Percentiles rank a stretch among this genome's conserved stretches.
phyloP scores from a whole-genome alignment of 495 filamentous ascomycete genomes.

The Aspergillus leporis region DNA sequence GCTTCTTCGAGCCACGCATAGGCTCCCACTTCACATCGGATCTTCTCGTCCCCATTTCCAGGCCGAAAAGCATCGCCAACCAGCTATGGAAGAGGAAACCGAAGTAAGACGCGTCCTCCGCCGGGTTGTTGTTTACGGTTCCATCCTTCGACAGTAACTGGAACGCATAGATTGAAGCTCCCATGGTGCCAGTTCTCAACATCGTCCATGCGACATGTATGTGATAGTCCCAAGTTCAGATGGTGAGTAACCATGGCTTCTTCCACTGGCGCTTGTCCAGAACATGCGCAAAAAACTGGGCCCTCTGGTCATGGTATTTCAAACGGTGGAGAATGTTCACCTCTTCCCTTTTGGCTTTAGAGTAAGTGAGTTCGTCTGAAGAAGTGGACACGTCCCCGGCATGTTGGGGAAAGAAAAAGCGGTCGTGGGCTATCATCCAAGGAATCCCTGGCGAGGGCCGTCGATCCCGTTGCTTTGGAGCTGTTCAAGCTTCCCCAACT shows the following conservation, averaged over 20 bases:
- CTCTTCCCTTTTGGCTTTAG: slow-evolving; percentile 2
- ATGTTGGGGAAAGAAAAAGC: too few species aligned
- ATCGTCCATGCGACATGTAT: not conserved
- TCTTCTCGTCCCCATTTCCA: slow-evolving; percentile 40
- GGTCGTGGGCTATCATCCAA: too few species aligned
- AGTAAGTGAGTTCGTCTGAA: slow-evolving; percentile 1
- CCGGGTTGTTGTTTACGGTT: slow-evolving; percentile 15
- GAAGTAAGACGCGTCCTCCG: slow-evolving; percentile 33
- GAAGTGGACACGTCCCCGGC: slow-evolving; percentile 5
- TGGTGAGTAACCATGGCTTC: slow-evolving; percentile 1
- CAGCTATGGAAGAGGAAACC: slow-evolving; percentile 40
- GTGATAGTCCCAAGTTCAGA: not conserved
- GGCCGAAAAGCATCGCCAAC: slow-evolving; percentile 33
- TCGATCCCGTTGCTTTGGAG: too few species aligned
- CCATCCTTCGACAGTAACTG: slow-evolving; percentile 27
- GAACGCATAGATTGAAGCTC: slow-evolving; percentile 41
- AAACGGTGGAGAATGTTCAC: slow-evolving; percentile 5
- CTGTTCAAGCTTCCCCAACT: too few species aligned
- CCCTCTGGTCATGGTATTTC: not conserved
- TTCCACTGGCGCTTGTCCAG: not conserved
- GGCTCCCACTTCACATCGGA: slow-evolving; percentile 36
- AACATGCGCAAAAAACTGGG: not conserved
- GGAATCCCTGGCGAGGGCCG: too few species aligned
- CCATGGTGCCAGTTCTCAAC: slow-evolving; percentile 18
- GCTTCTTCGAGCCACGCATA: slow-evolving; percentile 34